phyloP scores from a whole-genome alignment of 129 eudicot species.

The Tanacetum coccineum region DNA sequence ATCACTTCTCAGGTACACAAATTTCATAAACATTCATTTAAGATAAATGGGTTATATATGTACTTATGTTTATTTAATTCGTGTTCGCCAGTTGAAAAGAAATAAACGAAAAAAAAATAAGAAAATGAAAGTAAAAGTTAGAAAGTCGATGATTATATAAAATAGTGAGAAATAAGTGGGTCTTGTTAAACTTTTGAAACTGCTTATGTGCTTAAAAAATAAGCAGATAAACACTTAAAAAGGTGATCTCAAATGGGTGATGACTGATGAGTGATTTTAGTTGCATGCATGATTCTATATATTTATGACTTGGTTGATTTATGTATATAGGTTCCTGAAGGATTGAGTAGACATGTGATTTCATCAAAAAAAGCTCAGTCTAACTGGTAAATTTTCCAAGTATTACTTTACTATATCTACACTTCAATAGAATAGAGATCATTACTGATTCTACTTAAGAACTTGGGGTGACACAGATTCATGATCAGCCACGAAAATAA shows the following conservation, averaged over 20 bases:
- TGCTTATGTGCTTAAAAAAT: too few relatives aligned
- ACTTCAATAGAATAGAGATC: neutral
- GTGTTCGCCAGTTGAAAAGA: too few relatives aligned
- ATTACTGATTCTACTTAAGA: neutral
- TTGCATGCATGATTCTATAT: too few relatives aligned
- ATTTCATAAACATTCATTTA: neutral
- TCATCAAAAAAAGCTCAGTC: slow-evolving; percentile 83
- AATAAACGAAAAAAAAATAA: too few relatives aligned
- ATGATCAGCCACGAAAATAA: too few relatives aligned
- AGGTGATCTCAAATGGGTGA: too few relatives aligned
- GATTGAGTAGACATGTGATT: slow-evolving; percentile 61
- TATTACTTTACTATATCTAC: neutral
- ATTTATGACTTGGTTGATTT: neutral
- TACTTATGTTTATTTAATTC: neutral
- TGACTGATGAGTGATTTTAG: too few relatives aligned
- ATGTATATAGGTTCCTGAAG: slow-evolving; percentile 65
- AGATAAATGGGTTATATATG: neutral
- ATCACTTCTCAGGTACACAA: slow-evolving; percentile 63
- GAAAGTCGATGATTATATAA: too few relatives aligned
- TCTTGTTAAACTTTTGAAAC: too few relatives aligned
- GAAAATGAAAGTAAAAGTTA: too few relatives aligned
- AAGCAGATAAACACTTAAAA: too few relatives aligned
- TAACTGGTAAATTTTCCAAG: slow-evolving; percentile 47
- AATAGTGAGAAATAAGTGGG: too few relatives aligned
- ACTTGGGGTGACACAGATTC: neutral